Evolutionary conservation across 768 basidiomycete genomes (phyloP).

Genomic region (Strobilomyces confusus): DNA sequence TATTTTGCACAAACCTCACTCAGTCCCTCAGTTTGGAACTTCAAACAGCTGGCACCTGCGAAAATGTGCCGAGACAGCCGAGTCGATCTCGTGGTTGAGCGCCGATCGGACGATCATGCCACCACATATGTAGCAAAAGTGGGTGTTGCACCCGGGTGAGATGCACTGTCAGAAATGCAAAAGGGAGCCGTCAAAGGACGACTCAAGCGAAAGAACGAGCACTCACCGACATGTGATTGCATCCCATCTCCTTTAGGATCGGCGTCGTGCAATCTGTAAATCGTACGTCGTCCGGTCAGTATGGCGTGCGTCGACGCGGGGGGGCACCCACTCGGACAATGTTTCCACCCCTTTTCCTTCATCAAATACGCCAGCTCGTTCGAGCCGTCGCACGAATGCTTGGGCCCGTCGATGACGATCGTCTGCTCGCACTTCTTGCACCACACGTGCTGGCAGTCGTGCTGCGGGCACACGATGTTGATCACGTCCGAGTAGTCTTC

Average conservation of each 20-base stretch:
- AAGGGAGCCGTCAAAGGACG: not conserved
- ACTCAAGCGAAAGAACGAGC: not conserved
- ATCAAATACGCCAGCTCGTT: slow-evolving; percentile 51
- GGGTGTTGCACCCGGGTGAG: slow-evolving; percentile 55
- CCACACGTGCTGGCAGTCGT: slow-evolving; percentile 49
- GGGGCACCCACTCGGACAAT: slow-evolving; percentile 48
- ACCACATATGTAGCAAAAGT: slow-evolving; percentile 55
- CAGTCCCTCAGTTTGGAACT: slow-evolving; percentile 22
- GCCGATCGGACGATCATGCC: slow-evolving; percentile 42
- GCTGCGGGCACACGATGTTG: slow-evolving; percentile 48
- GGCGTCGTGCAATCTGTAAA: slow-evolving; percentile 42
- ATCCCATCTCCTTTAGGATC: slow-evolving; percentile 48
- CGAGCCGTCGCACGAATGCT: slow-evolving; percentile 58
- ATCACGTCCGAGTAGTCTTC: slow-evolving; percentile 38
- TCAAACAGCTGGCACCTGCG: slow-evolving; percentile 35
- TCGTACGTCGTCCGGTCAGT: not conserved
- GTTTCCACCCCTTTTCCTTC: slow-evolving; percentile 56
- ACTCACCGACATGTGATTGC: slow-evolving; percentile 55
- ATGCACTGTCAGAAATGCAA: slow-evolving; percentile 40
- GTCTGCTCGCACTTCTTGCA: slow-evolving; percentile 56
- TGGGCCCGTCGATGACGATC: slow-evolving; percentile 32
- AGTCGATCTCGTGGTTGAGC: slow-evolving; percentile 28
- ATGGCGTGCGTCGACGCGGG: not conserved
- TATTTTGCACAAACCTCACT: too few species aligned
- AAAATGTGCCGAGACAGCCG: slow-evolving; percentile 33